phyloP scores from a whole-genome alignment of 1,284 basidiomycete genomes.

The Ceratobasidium sp. region DNA sequence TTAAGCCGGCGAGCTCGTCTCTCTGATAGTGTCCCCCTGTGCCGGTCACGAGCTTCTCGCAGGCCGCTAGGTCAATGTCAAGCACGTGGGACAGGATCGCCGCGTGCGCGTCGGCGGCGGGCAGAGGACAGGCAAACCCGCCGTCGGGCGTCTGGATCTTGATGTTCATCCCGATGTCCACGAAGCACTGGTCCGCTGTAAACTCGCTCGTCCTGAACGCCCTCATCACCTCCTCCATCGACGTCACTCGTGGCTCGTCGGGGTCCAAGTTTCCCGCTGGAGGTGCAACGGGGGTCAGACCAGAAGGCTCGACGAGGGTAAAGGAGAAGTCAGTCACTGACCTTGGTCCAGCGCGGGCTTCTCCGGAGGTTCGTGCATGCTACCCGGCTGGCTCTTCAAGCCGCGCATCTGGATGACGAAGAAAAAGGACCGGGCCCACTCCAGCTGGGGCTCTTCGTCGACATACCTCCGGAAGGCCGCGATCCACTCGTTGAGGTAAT shows the following conservation, averaged over 20 bases:
- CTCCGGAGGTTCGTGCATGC: constrained; percentile 33
- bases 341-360: neutral
- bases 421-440: constrained; percentile 30
- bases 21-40: constrained; percentile 14
- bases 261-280: neutral
- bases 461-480: neutral
- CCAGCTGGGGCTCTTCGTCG: neutral
- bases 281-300: neutral
- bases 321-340: neutral
- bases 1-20: constrained; percentile 29
- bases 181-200: neutral
- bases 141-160: neutral
- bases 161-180: constrained; percentile 24
- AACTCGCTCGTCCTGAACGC: neutral
- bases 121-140: neutral
- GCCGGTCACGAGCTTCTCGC: neutral
- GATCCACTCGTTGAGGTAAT: constrained; percentile 10
- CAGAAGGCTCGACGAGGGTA: neutral
- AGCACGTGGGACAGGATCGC: neutral
- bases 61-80: neutral
- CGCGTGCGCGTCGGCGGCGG: neutral
- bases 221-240: neutral
- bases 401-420: constrained; percentile 35
- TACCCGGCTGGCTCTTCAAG: constrained; percentile 4
- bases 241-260: neutral